Percentiles rank a stretch among this genome's conserved stretches.
Conservation (phyloP, 257 asterid genomes). For the Solanum pinnatisectum region DNA sequence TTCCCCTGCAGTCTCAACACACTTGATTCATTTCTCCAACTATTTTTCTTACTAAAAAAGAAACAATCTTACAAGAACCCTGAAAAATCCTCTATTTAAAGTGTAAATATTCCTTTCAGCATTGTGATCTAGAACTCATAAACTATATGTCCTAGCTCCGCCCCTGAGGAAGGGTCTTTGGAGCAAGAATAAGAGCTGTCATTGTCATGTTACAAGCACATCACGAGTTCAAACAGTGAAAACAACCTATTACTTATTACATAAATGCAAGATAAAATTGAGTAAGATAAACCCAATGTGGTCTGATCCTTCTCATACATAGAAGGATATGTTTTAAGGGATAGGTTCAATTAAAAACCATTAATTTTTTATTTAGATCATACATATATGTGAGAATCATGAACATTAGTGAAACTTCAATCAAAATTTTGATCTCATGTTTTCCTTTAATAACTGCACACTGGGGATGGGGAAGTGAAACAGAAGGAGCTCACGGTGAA, state of each 20-base stretch:
- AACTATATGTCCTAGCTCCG: not conserved
- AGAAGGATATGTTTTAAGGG: not conserved
- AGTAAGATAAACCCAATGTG: not conserved
- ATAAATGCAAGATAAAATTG: not conserved
- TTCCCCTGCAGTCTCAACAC: slow-evolving; percentile 41
- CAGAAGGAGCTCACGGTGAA: not conserved
- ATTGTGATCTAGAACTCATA: no score
- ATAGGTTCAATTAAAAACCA: not conserved
- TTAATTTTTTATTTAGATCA: not conserved
- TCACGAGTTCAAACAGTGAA: not conserved
- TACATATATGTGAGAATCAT: not conserved
- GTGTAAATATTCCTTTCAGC: not conserved
- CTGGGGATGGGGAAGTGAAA: not conserved
- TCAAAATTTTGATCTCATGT: not conserved
- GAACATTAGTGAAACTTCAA: not conserved
- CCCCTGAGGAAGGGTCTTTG: not conserved
- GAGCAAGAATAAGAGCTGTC: not conserved
- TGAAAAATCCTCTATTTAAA: not conserved
- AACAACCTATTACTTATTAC: not conserved
- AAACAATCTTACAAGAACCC: not conserved
- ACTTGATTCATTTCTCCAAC: not conserved
- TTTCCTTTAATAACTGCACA: not conserved
- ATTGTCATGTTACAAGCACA: not conserved
- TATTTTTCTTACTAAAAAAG: not conserved
- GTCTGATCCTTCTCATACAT: not conserved